A percentile compares a stretch with the other conserved stretches of the same genome.
phyloP scores from a whole-genome alignment of 2,329 filamentous ascomycete genomes.

The Nemania bipapillata region DNA sequence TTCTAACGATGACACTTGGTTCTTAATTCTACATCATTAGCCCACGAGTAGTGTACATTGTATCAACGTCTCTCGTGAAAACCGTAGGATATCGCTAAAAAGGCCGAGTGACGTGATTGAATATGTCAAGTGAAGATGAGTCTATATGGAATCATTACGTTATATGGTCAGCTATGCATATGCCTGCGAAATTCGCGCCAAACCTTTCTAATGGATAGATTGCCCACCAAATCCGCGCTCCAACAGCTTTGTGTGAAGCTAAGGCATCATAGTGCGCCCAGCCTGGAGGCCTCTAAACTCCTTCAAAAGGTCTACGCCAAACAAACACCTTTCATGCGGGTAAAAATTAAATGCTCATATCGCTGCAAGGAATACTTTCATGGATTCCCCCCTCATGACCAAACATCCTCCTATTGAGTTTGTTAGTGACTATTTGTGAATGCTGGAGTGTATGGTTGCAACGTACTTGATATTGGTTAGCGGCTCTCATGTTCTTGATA shows the following conservation, averaged over 20 bases:
- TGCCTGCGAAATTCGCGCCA: conserved; percentile 28
- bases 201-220: conserved; percentile 34
- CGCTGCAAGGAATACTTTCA: conserved; percentile 40
- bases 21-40: background rate
- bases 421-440: conserved; percentile 48
- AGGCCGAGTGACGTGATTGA: background rate
- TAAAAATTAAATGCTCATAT: conserved; percentile 43
- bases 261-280: conserved; percentile 19
- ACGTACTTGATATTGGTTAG: conserved; percentile 92
- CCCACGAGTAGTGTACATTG: background rate
- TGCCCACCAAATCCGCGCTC: conserved; percentile 37
- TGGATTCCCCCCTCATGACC: conserved; percentile 63
- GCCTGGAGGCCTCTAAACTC: conserved; percentile 41
- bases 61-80: background rate
- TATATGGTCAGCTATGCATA: conserved; percentile 42
- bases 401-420: conserved; percentile 72
- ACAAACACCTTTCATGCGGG: conserved; percentile 45
- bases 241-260: conserved; percentile 31
- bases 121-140: conserved; percentile 31
- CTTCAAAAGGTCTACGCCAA: conserved; percentile 38
- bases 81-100: background rate
- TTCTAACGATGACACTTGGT: background rate
- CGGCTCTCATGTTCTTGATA: conserved; percentile 94
- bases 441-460: conserved; percentile 1
- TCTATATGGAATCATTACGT: conserved; percentile 47